Percentiles rank a stretch among this genome's conserved stretches.
Conservation (phyloP, 805 yeast genomes). For the Saturnispora bothae region DNA sequence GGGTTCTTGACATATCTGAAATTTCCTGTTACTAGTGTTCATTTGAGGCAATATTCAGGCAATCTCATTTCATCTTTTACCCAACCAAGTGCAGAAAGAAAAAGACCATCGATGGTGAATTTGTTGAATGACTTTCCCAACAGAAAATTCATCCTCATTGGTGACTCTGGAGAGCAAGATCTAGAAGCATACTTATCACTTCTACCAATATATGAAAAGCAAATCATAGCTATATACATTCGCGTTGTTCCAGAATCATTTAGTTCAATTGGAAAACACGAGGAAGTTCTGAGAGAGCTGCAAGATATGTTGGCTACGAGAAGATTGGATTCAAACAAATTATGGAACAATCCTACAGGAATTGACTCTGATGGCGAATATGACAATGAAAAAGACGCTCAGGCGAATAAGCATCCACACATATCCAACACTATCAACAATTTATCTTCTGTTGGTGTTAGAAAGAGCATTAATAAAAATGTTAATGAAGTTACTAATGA, state of each 20-base stretch:
- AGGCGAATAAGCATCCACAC: not conserved
- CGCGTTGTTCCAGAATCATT: constrained; percentile 65
- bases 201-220: constrained; percentile 50
- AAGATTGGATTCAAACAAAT: not conserved
- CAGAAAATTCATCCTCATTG: constrained; percentile 73
- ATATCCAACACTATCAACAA: not conserved
- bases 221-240: constrained; percentile 65
- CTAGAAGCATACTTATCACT: constrained; percentile 79
- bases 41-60: constrained; percentile 81
- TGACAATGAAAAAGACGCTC: not conserved
- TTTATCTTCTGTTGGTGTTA: not conserved
- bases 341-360: constrained; percentile 10
- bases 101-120: constrained; percentile 51
- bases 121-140: constrained; percentile 65
- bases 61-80: constrained; percentile 69
- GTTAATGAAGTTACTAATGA: constrained; percentile 1
- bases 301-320: constrained; percentile 14
- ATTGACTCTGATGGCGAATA: constrained; percentile 11
- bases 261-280: constrained; percentile 39
- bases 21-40: constrained; percentile 75
- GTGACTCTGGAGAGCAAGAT: constrained; percentile 95
- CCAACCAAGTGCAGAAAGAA: constrained; percentile 81
- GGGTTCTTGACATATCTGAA: constrained; percentile 44
- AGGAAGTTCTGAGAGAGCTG: constrained; percentile 17
- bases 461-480: not conserved